Base-by-base conservation (phyloP, 305 asterid genomes). In the Salvia sclarea region DNA sequence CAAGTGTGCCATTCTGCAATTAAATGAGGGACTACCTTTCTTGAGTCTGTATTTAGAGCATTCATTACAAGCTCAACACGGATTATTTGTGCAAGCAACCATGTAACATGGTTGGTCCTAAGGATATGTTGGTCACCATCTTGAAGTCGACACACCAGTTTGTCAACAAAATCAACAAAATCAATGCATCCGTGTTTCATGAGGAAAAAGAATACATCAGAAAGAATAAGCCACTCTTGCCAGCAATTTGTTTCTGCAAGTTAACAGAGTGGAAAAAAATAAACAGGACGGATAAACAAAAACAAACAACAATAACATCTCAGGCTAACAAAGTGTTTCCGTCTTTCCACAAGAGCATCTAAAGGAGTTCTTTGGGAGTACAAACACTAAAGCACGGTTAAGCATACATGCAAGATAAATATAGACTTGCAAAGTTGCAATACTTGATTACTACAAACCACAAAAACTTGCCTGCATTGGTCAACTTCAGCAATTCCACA, bases 161-260 rank as follows among this genome's bases (percentile, higher is more conserved):
- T 94, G 88, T 89, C 98, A 79, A 94, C 91, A 60, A 94, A 94
- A 59, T 94, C 98, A 79, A 88, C 96, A 80, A 94, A 89, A 80
- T 94, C 99, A 76, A 94, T 73, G 85, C 98, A 91, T 73, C 99
- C 99, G 81, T 85, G 88, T 82, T 94, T 94, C 88, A 89, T 81
- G 69, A 94, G 96, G 79, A 89, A 94, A 83, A 79, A 94, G 84
- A 94, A 94, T 54, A 94, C 80, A 81, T 94, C 99, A 2, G 99
- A 85, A 77, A 91, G 85, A 72, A 87, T 86, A 74, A 94, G 99
- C 99, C 99, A 94, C 84, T 91, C 99, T 78, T 89, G 99, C 99
- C 99, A 94, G 89, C 98, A 91, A 75, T 83, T 89, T 66, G 86
- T 70, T 73, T 89, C 99, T 94, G 98, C 84, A 83, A 69, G 68